These are phyloP conservation scores for Onygenales sp. DNA, from an alignment of 2,329 filamentous ascomycete species.

Conservation along the genomic window DNA sequence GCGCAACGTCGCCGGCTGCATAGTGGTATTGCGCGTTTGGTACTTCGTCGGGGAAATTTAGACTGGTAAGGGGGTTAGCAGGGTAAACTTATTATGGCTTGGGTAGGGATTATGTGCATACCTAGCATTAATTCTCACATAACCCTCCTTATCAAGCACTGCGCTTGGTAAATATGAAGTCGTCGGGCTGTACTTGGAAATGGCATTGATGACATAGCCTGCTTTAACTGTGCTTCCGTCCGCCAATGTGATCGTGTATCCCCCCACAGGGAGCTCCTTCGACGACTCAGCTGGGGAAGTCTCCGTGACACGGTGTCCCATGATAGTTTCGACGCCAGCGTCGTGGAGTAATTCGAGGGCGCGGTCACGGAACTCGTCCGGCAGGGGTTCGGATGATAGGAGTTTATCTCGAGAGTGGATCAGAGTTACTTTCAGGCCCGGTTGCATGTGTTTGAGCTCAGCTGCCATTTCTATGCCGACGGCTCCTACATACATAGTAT, in stretches of 20 bases:
- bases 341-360: constrained; percentile 51
- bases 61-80: constrained; percentile 20
- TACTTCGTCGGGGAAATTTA: constrained; percentile 43
- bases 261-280: constrained; percentile 15
- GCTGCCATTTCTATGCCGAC: constrained; percentile 77
- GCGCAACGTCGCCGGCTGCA: constrained; percentile 56
- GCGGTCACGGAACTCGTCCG: constrained; percentile 57
- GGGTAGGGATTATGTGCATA: constrained; percentile 22
- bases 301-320: constrained; percentile 46
- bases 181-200: constrained; percentile 52
- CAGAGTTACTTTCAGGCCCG: constrained; percentile 57
- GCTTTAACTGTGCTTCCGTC: constrained; percentile 51
- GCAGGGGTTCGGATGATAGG: constrained; percentile 63
- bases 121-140: constrained; percentile 50
- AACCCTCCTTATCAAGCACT: constrained; percentile 51
- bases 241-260: constrained; percentile 48
- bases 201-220: constrained; percentile 58
- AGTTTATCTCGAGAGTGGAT: constrained; percentile 63
- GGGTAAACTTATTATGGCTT: neutral
- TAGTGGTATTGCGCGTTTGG: constrained; percentile 54
- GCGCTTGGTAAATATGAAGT: constrained; percentile 50
- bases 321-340: constrained; percentile 54
- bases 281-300: constrained; percentile 44
- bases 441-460: constrained; percentile 61
- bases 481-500: constrained; percentile 41